Conservation (phyloP, 306 rosid species). For the Quercus cerris region DNA sequence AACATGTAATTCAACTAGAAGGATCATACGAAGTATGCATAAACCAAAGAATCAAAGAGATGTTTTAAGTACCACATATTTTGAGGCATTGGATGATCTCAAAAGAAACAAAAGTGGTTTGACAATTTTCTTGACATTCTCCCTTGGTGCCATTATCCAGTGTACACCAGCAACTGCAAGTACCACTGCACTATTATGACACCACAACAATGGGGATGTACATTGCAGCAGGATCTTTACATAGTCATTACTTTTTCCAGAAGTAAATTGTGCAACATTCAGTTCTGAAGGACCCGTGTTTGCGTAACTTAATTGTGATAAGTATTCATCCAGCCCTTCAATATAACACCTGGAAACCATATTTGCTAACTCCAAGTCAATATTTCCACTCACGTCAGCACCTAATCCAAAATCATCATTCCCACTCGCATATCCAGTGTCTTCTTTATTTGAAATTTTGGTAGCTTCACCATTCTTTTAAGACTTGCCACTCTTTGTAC, state of each 20-base stretch:
- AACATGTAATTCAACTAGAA: constrained; percentile 8
- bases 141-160: constrained; percentile 88
- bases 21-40: background rate
- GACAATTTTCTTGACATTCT: constrained; percentile 59
- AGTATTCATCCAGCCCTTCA: constrained; percentile 90
- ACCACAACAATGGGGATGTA: constrained; percentile 91
- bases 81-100: constrained; percentile 79
- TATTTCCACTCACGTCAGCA: constrained; percentile 7
- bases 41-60: constrained; percentile 23
- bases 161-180: constrained; percentile 92
- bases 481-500: constrained; percentile 26
- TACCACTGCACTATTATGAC: constrained; percentile 93
- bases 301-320: constrained; percentile 67
- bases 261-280: constrained; percentile 50
- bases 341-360: constrained; percentile 71
- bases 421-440: constrained; percentile 32
- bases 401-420: constrained; percentile 40
- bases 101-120: constrained; percentile 83
- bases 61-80: constrained; percentile 69
- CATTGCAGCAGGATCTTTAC: constrained; percentile 84
- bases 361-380: constrained; percentile 45
- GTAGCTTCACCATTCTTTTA: constrained; percentile 34
- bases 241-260: constrained; percentile 54
- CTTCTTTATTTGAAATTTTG: constrained; percentile 34
- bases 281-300: constrained; percentile 44